phyloP scores from a whole-genome alignment of 331 rosid species.

The Malus hybrid region DNA sequence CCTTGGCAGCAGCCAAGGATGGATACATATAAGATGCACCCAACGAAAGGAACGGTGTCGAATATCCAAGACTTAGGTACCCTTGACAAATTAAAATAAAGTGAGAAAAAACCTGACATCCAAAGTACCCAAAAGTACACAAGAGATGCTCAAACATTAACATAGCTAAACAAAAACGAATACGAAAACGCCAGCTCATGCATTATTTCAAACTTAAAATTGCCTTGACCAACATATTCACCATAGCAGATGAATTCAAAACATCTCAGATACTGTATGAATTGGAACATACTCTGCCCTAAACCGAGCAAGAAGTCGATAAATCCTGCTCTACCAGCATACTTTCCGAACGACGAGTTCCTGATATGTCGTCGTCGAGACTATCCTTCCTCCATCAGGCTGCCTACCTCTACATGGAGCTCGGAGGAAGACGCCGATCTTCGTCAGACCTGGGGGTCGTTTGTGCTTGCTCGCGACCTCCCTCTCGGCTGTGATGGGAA shows the following conservation, averaged over 20 bases:
- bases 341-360: slow-evolving; percentile 95
- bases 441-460: no score
- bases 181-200: not conserved
- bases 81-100: slow-evolving; percentile 23
- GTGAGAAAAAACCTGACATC: not conserved
- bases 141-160: not conserved
- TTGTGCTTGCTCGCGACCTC: no score
- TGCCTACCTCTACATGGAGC: no score
- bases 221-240: no score
- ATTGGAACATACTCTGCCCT: slow-evolving; percentile 60
- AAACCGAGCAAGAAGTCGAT: slow-evolving; percentile 73
- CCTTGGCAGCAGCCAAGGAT: slow-evolving; percentile 92
- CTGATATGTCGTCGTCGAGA: no score
- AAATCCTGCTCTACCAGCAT: slow-evolving; percentile 92
- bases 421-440: no score
- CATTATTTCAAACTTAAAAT: not conserved
- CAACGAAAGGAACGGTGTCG: slow-evolving; percentile 87
- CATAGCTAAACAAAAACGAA: not conserved
- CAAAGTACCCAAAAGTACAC: not conserved
- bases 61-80: slow-evolving; percentile 80
- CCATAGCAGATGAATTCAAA: not conserved
- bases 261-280: not conserved
- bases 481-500: no score
- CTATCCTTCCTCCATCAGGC: no score
- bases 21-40: slow-evolving; percentile 92